phyloP scores from a whole-genome alignment of 805 yeast genomes.

The Metschnikowia continentalis region DNA sequence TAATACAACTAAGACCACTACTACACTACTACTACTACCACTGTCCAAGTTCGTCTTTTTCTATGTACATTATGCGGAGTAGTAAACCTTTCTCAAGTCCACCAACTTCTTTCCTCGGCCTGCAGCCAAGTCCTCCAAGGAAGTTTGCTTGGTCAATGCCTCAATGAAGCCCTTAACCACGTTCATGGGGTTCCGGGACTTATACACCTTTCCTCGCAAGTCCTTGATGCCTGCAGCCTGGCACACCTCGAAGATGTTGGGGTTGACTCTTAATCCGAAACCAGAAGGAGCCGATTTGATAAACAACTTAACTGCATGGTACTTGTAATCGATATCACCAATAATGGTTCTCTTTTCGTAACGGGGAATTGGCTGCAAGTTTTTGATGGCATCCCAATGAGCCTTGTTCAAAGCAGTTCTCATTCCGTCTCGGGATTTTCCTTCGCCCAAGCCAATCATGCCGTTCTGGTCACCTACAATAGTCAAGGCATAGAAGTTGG shows the following conservation, averaged over 20 bases:
- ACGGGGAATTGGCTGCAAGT: slow-evolving; percentile 75
- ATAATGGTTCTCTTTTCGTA: slow-evolving; percentile 88
- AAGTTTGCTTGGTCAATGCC: slow-evolving; percentile 75
- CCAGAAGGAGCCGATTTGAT: slow-evolving; percentile 90
- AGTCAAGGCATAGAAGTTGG: slow-evolving; percentile 75
- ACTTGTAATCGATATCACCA: slow-evolving; percentile 78
- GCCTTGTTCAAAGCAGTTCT: slow-evolving; percentile 77
- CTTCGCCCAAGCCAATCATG: slow-evolving; percentile 92
- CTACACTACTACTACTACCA: too few species aligned
- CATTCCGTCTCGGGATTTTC: slow-evolving; percentile 77
- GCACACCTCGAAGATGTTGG: slow-evolving; percentile 84
- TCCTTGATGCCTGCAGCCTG: slow-evolving; percentile 93
- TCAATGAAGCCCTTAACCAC: slow-evolving; percentile 86
- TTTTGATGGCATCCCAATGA: slow-evolving; percentile 90
- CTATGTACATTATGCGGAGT: slow-evolving; percentile 41
- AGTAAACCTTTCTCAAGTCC: slow-evolving; percentile 87
- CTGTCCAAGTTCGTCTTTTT: background rate
- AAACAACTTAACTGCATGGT: slow-evolving; percentile 79
- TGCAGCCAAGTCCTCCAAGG: slow-evolving; percentile 82
- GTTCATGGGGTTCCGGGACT: slow-evolving; percentile 92
- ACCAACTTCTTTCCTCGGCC: slow-evolving; percentile 93
- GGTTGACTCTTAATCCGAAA: slow-evolving; percentile 88
- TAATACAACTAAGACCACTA: too few species aligned
- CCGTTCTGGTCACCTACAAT: slow-evolving; percentile 93
- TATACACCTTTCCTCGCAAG: slow-evolving; percentile 84